Base-by-base conservation (phyloP, 352 stramenopile species). In the Globisporangium okanoganense region DNA sequence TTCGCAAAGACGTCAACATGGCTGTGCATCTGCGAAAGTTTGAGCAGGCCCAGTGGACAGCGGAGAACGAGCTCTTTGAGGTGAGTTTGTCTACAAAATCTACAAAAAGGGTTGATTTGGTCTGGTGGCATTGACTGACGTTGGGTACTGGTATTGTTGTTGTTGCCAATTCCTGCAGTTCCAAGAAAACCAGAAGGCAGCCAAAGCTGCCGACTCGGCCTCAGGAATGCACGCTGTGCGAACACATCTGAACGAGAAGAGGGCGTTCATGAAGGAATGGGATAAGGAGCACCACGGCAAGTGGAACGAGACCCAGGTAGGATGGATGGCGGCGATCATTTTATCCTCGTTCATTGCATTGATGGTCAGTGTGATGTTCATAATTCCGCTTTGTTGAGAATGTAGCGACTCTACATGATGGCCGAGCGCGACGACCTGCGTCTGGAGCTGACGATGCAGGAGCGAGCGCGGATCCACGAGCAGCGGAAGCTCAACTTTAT, bases 1-100 rank as follows among this genome's bases (percentile, higher is more conserved):
- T 88, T 59, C 48, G 77, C 57, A 88, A 90, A 55, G 69, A 70
- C n/a, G 64, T 92, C 56, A 75, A 92, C 61, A 92, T 87, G 76
- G 76, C 67, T 0, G 73, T 92, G 7, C 65, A 92, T 29, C 59
- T 88, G 52, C 70, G 79, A 18, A 82, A 79, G 48, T 92, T 88
- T 24, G 56, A 82, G 31, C 74, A 88, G 66, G 58, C 71, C 1
- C 79, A 87, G 36, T 91, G 79, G 79, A 40, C 67, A 14, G 57
- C 65, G 14, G 77, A 88, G 64, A 86, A 89, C 53, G 61, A 79
- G 18, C 44, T 66, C 5, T 29, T 65, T 12, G 60, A 79, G 14
- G 81, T 90, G 64, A 12, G 53, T 50, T n/a, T 12, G 3, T 9
- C 3, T 24, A 5, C 16, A 53, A 16, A 9, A 10, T n/a, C n/a